A percentile compares a stretch with the other conserved stretches of the same genome.
Conservation (phyloP, 805 yeast genomes). For the Scheffersomyces lignosus region DNA sequence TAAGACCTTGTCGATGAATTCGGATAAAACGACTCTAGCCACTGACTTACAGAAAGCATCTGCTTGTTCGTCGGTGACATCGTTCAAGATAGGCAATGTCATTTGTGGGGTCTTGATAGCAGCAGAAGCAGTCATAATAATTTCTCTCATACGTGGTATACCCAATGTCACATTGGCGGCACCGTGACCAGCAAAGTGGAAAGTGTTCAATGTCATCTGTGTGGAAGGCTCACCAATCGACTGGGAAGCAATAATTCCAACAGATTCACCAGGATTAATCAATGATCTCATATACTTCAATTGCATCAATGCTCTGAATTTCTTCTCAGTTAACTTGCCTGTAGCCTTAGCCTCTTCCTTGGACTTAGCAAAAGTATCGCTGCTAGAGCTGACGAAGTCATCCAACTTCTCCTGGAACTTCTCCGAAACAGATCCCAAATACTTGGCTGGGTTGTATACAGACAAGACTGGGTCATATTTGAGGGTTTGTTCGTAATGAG, state of each 20-base stretch:
- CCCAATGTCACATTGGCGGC: conserved; percentile 99
- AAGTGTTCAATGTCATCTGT: conserved; percentile 94
- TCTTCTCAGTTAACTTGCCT: conserved; percentile 66
- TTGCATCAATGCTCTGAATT: conserved; percentile 96
- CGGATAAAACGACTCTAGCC: conserved; percentile 80
- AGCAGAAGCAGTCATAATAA: conserved; percentile 98
- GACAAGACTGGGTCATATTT: conserved; percentile 90
- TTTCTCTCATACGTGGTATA: conserved; percentile 99
- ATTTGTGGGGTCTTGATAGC: conserved; percentile 98
- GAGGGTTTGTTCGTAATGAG: conserved; percentile 60
- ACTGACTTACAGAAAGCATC: conserved; percentile 91
- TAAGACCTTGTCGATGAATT: conserved; percentile 78
- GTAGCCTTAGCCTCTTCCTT: conserved; percentile 48
- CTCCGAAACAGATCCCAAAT: conserved; percentile 91
- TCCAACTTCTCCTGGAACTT: conserved; percentile 82
- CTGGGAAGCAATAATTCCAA: conserved; percentile 97
- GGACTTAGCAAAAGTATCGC: conserved; percentile 52
- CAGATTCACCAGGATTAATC: conserved; percentile 95
- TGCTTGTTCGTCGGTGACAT: conserved; percentile 83
- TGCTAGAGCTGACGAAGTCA: conserved; percentile 56
- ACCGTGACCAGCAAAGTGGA: conserved; percentile 99
- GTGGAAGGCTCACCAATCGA: conserved; percentile 98
- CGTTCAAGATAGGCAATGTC: conserved; percentile 82
- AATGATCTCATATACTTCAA: conserved; percentile 96
- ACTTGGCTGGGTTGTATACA: conserved; percentile 82